Conservation (phyloP, 179 eudicot genomes). For the Vitellaria paradoxa region DNA sequence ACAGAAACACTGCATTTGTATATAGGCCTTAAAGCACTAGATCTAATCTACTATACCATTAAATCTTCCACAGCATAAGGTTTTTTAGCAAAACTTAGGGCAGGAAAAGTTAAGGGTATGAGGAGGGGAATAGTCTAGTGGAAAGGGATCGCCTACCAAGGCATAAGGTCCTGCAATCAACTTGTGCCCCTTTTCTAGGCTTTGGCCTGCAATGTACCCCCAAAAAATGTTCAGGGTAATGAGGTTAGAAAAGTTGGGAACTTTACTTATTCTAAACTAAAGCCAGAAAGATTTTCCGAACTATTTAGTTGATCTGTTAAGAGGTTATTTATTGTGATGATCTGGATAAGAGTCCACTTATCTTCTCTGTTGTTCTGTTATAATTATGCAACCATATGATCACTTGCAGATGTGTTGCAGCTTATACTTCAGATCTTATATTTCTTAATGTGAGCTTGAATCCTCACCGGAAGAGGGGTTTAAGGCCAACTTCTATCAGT, state of each 20-base stretch:
- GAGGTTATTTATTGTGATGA: no score
- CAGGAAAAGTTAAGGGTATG: background rate
- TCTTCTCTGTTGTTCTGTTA: background rate
- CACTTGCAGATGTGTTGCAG: slow-evolving; percentile 76
- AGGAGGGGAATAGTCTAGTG: no score
- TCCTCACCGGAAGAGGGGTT: slow-evolving; percentile 75
- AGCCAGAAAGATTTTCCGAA: background rate
- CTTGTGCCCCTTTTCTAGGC: no score
- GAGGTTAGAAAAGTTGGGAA: no score
- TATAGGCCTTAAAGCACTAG: background rate
- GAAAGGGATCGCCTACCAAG: no score
- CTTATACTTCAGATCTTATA: slow-evolving; percentile 86
- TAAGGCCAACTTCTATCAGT: slow-evolving; percentile 62
- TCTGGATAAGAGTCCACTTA: background rate
- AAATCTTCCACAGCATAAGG: background rate
- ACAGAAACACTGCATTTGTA: background rate
- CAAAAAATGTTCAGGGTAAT: no score
- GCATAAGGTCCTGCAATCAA: no score
- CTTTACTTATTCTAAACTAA: background rate
- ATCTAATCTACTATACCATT: background rate
- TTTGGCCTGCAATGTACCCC: no score
- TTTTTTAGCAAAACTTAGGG: background rate
- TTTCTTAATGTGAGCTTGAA: slow-evolving; percentile 71
- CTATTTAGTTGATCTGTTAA: background rate
- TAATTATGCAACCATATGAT: slow-evolving; percentile 6